Evolutionary conservation across 2,329 filamentous ascomycete species (phyloP), one percentile per base, ranked within the genome.

Genomic region (Zymoseptoria crescenta): DNA sequence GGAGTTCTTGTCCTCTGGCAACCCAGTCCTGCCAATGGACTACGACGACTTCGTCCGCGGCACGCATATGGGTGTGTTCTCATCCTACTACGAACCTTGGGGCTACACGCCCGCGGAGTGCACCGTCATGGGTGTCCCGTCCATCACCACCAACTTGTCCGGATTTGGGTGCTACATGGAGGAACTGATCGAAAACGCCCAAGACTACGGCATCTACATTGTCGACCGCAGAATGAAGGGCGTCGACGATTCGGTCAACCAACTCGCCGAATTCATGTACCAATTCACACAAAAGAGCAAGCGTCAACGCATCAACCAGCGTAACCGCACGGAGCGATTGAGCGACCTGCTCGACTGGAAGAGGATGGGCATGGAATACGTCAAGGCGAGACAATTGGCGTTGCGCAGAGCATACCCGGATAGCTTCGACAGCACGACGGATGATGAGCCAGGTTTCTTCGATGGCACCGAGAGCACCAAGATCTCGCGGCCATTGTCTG

Each of bases 121-220:
- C 76, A 97, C 94, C 0, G 94, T 97, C 63, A 97, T 97, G 94
- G 94, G 94, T 68, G 92, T 99, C 49, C 94, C 94, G 50, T 96
- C 91, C 75, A 96, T 99, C 76, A 97, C 94, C 9, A 97, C 93
- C 28, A 99, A 99, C 75, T 79, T 99, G 51, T 97, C 94, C 6
- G 94, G 94, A 20, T 99, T 99, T 70, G 94, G 94, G 54, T 97
- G 94, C 77, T 97, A 99, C 76, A 99, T 99, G 94, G 94, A 99
- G 75, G 94, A 97, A 76, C 79, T 97, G 67, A 97, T 99, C 66
- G 93, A 97, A 77, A 97, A 97, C 76, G 95, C 93, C 49, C 89
- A 88, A 65, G 94, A 99, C 75, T 97, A 99, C 72, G 94, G 94
- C 66, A 97, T 99, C 76, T 97, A 97, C 80, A 97, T 99, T 74